A percentile compares a stretch with the other conserved stretches of the same genome.
Conservation (phyloP, 2,329 filamentous ascomycete genomes). For the Rutstroemia sp. region DNA sequence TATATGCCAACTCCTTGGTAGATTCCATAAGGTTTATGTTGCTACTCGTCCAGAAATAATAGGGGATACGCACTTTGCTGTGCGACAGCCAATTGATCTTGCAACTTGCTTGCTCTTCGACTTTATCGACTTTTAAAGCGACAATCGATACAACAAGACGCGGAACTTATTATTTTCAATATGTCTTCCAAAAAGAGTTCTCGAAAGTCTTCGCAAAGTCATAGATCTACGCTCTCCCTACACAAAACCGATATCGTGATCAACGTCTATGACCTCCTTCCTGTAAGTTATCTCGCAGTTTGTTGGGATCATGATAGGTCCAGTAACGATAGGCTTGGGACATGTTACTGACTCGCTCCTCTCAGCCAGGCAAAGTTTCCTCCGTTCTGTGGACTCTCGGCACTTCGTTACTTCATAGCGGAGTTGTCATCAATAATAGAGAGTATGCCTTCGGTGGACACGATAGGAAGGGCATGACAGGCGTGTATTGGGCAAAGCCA, state of each 20-base stretch:
- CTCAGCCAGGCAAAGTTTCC: constrained; percentile 65
- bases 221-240: constrained; percentile 60
- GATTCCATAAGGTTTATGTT: not conserved
- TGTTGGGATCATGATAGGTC: not conserved
- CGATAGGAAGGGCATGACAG: constrained; percentile 60
- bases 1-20: not conserved
- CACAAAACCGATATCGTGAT: constrained; percentile 69
- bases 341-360: constrained; percentile 6
- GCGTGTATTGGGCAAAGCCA: constrained; percentile 78
- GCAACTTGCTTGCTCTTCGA: not conserved
- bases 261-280: constrained; percentile 71
- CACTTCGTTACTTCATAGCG: constrained; percentile 71
- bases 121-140: not conserved
- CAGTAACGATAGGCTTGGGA: not conserved
- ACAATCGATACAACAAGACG: not conserved
- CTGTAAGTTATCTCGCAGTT: constrained; percentile 39
- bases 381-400: constrained; percentile 72
- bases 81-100: not conserved
- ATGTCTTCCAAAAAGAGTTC: constrained; percentile 26
- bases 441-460: constrained; percentile 87
- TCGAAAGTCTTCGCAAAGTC: constrained; percentile 29
- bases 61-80: not conserved
- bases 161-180: constrained; percentile 5
- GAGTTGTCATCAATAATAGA: constrained; percentile 69
- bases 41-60: not conserved